Evolutionary conservation across 169 alveolate species (phyloP).

Genomic region (Eimeria necatrix): DNA sequence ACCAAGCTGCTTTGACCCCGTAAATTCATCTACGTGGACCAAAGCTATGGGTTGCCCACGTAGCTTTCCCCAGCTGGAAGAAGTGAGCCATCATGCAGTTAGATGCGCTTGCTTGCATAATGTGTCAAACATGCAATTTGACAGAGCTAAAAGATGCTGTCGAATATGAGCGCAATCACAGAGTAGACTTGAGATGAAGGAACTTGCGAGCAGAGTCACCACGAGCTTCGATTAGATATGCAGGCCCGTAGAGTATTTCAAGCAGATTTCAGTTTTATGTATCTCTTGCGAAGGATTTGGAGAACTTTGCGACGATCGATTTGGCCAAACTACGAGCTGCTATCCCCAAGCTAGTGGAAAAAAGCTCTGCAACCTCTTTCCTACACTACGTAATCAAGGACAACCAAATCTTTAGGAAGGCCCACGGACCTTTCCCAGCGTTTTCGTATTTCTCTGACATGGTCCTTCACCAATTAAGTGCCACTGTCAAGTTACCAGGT

Average conservation of each 20-base stretch:
- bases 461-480: slow-evolving; percentile 41
- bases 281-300: slow-evolving; percentile 47
- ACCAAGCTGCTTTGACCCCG: slow-evolving; percentile 72
- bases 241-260: too few species aligned
- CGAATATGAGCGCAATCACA: too few species aligned
- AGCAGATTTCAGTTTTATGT: background rate
- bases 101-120: background rate
- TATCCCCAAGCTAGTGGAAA: slow-evolving; percentile 43
- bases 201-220: too few species aligned
- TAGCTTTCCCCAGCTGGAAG: slow-evolving; percentile 63
- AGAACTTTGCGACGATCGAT: slow-evolving; percentile 64
- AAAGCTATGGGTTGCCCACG: slow-evolving; percentile 65
- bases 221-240: too few species aligned
- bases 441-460: slow-evolving; percentile 70
- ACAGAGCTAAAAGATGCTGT: background rate
- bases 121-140: background rate
- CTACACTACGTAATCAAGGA: slow-evolving; percentile 79
- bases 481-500: slow-evolving; percentile 78
- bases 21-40: slow-evolving; percentile 18
- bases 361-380: slow-evolving; percentile 59
- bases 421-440: slow-evolving; percentile 79
- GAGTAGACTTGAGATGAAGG: too few species aligned
- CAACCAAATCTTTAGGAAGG: slow-evolving; percentile 65
- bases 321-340: slow-evolving; percentile 69
- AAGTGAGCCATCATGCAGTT: background rate